Conservation (phyloP, 345 rosid genomes). For the Populus nigra region DNA sequence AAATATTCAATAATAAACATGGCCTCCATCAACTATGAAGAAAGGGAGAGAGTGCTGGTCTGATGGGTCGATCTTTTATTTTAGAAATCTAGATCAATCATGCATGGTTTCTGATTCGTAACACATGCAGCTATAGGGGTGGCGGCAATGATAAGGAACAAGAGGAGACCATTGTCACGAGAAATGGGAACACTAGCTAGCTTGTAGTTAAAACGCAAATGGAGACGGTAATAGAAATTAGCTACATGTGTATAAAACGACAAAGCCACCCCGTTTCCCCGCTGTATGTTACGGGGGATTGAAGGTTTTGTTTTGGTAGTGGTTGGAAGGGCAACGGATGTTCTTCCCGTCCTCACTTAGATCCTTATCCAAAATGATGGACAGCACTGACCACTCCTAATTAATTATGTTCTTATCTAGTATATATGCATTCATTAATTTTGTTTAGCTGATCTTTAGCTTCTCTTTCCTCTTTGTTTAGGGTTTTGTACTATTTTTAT, state of each 20-base stretch:
- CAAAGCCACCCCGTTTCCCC: slow-evolving; percentile 27
- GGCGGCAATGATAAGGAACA: slow-evolving; percentile 21
- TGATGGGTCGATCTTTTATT: neutral
- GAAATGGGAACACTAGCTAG: slow-evolving; percentile 28
- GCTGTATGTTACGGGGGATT: slow-evolving; percentile 17
- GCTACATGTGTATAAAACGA: slow-evolving; percentile 5
- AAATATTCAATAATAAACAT: no score
- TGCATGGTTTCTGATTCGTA: neutral
- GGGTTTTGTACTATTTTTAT: neutral
- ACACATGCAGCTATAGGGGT: neutral
- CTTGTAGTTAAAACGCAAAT: slow-evolving; percentile 22
- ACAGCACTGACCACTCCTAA: neutral
- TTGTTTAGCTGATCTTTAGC: neutral
- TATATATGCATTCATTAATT: neutral
- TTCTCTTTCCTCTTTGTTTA: neutral
- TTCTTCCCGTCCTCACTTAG: slow-evolving; percentile 39
- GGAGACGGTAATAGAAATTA: slow-evolving; percentile 25
- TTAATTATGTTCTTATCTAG: neutral
- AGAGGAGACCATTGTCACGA: slow-evolving; percentile 24
- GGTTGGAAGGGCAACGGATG: slow-evolving; percentile 51
- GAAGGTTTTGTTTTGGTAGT: slow-evolving; percentile 51
- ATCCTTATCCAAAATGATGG: slow-evolving; percentile 35
- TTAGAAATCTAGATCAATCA: neutral
- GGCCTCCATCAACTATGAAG: no score
- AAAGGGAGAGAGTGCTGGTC: no score